Evolutionary conservation across 352 stramenopile genomes (phyloP).

Genomic region (Phytophthora ohioensis): DNA sequence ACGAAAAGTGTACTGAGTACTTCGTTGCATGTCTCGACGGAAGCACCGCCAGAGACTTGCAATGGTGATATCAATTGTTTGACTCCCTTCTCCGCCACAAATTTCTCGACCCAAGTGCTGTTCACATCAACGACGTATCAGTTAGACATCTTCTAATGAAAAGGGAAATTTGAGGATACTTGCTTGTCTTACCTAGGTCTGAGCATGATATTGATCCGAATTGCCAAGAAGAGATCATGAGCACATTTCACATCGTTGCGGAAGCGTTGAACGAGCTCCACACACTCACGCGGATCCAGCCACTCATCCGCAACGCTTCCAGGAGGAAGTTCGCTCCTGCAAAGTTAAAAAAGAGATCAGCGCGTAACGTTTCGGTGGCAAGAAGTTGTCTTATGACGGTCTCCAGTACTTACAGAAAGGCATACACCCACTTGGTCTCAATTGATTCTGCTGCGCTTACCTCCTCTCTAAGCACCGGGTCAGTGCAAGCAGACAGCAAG

Average conservation of each 20-base stretch:
- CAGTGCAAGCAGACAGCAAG: slow-evolving; percentile 38
- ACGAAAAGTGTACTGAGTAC: slow-evolving; percentile 63
- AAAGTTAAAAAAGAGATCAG: neutral
- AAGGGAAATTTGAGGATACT: neutral
- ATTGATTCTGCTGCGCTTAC: slow-evolving; percentile 52
- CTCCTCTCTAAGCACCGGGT: slow-evolving; percentile 46
- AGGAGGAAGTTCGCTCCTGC: slow-evolving; percentile 52
- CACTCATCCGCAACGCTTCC: slow-evolving; percentile 54
- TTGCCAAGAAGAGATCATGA: slow-evolving; percentile 63
- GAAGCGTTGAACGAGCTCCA: slow-evolving; percentile 53
- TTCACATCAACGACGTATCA: neutral
- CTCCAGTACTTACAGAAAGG: slow-evolving; percentile 59
- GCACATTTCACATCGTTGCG: slow-evolving; percentile 45
- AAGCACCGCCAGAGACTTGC: slow-evolving; percentile 31
- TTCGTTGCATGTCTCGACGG: slow-evolving; percentile 42
- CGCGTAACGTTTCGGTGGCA: neutral
- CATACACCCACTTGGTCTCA: slow-evolving; percentile 77
- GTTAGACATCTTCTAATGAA: slow-evolving; percentile 3
- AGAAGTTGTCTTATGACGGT: neutral
- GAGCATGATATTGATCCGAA: slow-evolving; percentile 73
- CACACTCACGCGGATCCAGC: slow-evolving; percentile 59
- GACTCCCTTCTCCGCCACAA: slow-evolving; percentile 55
- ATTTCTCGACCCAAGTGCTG: slow-evolving; percentile 68
- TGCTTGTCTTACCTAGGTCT: slow-evolving; percentile 43
- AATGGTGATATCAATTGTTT: slow-evolving; percentile 51